Evolutionary conservation across 2,329 filamentous ascomycete species (phyloP).

Genomic region (Aureobasidium zeae): DNA sequence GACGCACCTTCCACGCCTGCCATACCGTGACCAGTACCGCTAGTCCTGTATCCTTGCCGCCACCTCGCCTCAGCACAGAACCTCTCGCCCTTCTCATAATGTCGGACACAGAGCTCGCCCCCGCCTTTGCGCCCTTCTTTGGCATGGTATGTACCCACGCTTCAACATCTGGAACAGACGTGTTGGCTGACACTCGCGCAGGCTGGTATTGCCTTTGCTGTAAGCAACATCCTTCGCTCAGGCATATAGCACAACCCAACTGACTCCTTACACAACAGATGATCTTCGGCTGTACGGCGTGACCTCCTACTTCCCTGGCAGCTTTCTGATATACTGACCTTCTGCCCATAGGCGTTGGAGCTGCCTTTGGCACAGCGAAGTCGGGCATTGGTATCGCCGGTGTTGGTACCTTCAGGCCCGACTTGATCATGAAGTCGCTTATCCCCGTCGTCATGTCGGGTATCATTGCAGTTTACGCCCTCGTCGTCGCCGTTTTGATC

Average conservation of each 20-base stretch:
- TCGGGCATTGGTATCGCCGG: slow-evolving; percentile 81
- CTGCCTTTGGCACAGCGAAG: slow-evolving; percentile 80
- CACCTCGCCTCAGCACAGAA: neutral
- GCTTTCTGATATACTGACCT: slow-evolving; percentile 23
- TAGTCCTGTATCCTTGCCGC: neutral
- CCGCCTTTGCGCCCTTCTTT: slow-evolving; percentile 79
- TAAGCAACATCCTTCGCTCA: slow-evolving; percentile 26
- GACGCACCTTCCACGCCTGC: neutral
- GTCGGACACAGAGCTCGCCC: slow-evolving; percentile 47
- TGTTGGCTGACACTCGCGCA: slow-evolving; percentile 35
- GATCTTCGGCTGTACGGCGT: slow-evolving; percentile 69
- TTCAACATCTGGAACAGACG: slow-evolving; percentile 15
- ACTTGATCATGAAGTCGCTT: slow-evolving; percentile 87
- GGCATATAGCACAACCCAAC: neutral
- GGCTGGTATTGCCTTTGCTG: slow-evolving; percentile 67
- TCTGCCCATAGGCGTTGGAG: slow-evolving; percentile 51
- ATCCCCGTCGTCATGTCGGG: slow-evolving; percentile 96
- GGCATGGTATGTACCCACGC: slow-evolving; percentile 59
- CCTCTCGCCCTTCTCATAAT: slow-evolving; percentile 29
- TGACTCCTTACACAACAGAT: slow-evolving; percentile 38
- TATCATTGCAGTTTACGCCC: slow-evolving; percentile 96
- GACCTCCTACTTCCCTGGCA: slow-evolving; percentile 1
- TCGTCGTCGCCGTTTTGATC: slow-evolving; percentile 94
- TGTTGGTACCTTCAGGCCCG: slow-evolving; percentile 73
- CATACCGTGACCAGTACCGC: slow-evolving; percentile 1